Conservation (phyloP, 2,329 filamentous ascomycete genomes). For the Aureobasidium subglaciale region DNA sequence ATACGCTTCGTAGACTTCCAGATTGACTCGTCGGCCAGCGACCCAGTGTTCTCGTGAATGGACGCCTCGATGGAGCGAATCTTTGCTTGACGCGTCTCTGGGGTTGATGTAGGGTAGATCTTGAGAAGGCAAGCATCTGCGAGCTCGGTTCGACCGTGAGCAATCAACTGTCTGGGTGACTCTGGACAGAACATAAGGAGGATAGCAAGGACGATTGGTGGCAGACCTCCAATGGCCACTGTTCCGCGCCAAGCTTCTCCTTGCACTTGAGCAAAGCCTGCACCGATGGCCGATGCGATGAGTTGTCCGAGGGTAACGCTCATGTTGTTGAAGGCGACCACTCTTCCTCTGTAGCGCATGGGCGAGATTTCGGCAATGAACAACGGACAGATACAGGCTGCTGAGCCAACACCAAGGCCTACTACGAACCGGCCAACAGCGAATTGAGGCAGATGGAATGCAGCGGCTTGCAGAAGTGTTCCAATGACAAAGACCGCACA, state of each 20-base stretch:
- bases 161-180: slow-evolving; percentile 42
- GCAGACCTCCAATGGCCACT: slow-evolving; percentile 42
- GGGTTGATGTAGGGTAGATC: slow-evolving; percentile 38
- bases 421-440: slow-evolving; percentile 40
- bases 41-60: slow-evolving; percentile 34
- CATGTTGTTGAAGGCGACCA: slow-evolving; percentile 46
- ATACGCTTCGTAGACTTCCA: slow-evolving; percentile 42
- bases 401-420: slow-evolving; percentile 43
- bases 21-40: slow-evolving; percentile 35
- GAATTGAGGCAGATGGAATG: slow-evolving; percentile 35
- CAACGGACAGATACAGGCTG: slow-evolving; percentile 39
- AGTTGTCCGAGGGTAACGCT: slow-evolving; percentile 29
- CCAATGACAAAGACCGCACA: slow-evolving; percentile 36
- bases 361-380: slow-evolving; percentile 48
- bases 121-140: slow-evolving; percentile 33
- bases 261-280: slow-evolving; percentile 28
- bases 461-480: slow-evolving; percentile 25
- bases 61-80: slow-evolving; percentile 35
- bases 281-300: slow-evolving; percentile 26
- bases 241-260: slow-evolving; percentile 43
- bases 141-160: slow-evolving; percentile 35
- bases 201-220: slow-evolving; percentile 38
- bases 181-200: slow-evolving; percentile 44
- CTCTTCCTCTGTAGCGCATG: slow-evolving; percentile 42
- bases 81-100: slow-evolving; percentile 40